Evolutionary conservation across 2,329 filamentous ascomycete genomes (phyloP).

Genomic region (Talaromyces verruculosus): DNA sequence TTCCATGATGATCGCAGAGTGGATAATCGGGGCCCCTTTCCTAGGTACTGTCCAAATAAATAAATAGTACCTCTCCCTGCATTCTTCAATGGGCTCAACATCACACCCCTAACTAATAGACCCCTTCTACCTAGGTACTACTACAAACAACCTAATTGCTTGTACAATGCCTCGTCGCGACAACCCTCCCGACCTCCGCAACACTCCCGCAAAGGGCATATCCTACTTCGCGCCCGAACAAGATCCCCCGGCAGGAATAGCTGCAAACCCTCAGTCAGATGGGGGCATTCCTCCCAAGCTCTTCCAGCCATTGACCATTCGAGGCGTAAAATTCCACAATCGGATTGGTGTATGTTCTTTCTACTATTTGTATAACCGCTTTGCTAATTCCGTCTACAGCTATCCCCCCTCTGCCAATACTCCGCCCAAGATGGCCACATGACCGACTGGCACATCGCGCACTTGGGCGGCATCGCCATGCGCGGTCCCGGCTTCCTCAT

Average conservation of each 20-base stretch:
- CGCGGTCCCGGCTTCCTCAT: conserved; percentile 73
- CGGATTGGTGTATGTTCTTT: conserved; percentile 55
- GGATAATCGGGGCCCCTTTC: not conserved
- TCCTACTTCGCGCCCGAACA: conserved; percentile 46
- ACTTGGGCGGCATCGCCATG: conserved; percentile 74
- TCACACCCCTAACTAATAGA: no score
- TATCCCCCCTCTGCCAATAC: conserved; percentile 67
- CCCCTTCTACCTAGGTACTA: no score
- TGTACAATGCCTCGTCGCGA: conserved; percentile 13
- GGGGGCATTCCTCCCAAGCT: conserved; percentile 53
- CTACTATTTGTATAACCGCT: not conserved
- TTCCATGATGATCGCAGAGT: not conserved
- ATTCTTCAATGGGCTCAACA: not conserved
- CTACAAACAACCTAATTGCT: no score
- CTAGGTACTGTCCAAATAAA: not conserved
- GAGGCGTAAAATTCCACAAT: conserved; percentile 65
- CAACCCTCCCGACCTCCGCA: conserved; percentile 33
- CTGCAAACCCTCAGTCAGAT: conserved; percentile 43
- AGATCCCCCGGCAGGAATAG: conserved; percentile 37
- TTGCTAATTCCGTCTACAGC: conserved; percentile 29
- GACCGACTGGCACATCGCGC: conserved; percentile 78
- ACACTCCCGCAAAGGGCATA: conserved; percentile 41
- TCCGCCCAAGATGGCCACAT: conserved; percentile 68
- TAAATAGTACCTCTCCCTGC: not conserved
- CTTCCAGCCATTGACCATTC: conserved; percentile 58